Base-by-base conservation (phyloP, 495 filamentous ascomycete species). In the Neurospora terricola region DNA sequence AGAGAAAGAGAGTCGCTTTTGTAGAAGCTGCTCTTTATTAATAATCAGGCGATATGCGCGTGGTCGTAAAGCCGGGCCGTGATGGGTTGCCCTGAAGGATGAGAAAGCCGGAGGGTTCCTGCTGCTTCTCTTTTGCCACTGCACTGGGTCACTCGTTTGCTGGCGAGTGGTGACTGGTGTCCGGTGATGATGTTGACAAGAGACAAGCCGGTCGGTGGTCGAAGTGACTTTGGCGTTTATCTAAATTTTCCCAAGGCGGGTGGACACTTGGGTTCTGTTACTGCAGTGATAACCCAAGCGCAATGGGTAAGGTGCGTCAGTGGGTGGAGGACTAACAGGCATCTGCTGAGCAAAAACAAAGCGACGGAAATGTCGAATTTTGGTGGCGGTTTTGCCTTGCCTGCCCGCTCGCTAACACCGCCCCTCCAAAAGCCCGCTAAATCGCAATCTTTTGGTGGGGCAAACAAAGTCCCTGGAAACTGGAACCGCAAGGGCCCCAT, bases 91-190 rank as follows among this genome's bases (percentile, higher is more conserved):
- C 54, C 54, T 18, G 54, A 14, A 18, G 54, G 30, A 30, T 66
- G 54, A 66, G 27, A 18, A 34, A 34, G 54, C 14, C 54, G 54
- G 38, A 38, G 12, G 48, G 21, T 38, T 71, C 62, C 69, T 70
- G 72, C 59, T 76, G 72, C 69, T 72, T 72, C 54, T 66, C 30
- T 66, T 34, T 66, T 66, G 54, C 54, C 54, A 66, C 54, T 66
- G 23, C 54, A 66, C 54, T 66, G 23, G 3, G 6, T 66, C 54
- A 66, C 27, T 66, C 54, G 54, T 66, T 8, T 62, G 54, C 5
- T 30, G 54, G 54, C 11, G 23, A 62, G 21, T 59, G 54, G 48
- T 62, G 54, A 62, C 27, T 34, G 27, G 54, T 34, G 54, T 34
- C 54, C 14, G 54, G 23, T 66, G 27, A 66, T 34, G 54, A 66